These are phyloP conservation scores for Diospyros lotus DNA, from an alignment of 148 eudicot species.

Conservation along the genomic window DNA sequence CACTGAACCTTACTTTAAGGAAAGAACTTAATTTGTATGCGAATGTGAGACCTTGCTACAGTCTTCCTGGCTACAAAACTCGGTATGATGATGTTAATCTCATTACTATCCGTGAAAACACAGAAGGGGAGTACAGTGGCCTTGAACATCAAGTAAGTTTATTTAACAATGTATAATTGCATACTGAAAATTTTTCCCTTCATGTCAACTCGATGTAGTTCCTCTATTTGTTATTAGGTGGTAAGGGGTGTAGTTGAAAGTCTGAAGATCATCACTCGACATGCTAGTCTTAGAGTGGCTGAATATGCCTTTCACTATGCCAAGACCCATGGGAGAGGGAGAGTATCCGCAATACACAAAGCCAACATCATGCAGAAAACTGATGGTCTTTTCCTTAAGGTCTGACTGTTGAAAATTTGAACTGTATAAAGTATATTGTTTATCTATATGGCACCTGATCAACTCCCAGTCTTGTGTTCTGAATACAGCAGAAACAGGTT, in stretches of 20 bases:
- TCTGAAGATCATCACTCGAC: constrained; percentile 93
- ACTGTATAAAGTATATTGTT: background rate
- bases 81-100: constrained; percentile 90
- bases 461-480: background rate
- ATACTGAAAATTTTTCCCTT: background rate
- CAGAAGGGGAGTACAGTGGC: constrained; percentile 99
- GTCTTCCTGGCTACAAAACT: constrained; percentile 97
- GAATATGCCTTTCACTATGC: constrained; percentile 98
- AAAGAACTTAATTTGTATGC: constrained; percentile 94
- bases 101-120: constrained; percentile 94
- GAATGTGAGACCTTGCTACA: constrained; percentile 98
- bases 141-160: constrained; percentile 91
- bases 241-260: constrained; percentile 99
- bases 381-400: constrained; percentile 97
- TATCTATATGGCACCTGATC: constrained; percentile 5
- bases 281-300: constrained; percentile 95
- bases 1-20: constrained; percentile 91
- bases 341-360: constrained; percentile 97
- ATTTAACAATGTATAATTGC: background rate
- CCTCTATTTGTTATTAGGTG: constrained; percentile 43
- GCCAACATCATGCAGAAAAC: constrained; percentile 99
- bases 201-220: constrained; percentile 6
- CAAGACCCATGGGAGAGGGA: constrained; percentile 76
- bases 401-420: constrained; percentile 18
- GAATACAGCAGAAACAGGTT: too few relatives aligned